Evolutionary conservation across 148 eudicot genomes (phyloP).

Genomic region (Spergularia marina): DNA sequence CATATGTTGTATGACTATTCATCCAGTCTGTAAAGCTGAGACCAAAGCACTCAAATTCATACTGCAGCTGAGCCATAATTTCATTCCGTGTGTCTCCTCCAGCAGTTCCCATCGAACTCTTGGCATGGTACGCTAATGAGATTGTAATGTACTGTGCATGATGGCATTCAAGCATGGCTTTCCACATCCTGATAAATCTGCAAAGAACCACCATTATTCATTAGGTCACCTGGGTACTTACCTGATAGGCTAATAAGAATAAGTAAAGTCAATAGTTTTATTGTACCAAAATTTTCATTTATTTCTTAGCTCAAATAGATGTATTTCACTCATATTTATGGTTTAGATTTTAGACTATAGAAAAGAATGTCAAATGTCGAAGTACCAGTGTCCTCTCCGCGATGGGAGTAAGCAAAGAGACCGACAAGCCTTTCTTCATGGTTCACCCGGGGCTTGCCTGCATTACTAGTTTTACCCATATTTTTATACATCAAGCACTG

Average conservation of each 20-base stretch:
- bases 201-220: constrained; percentile 17
- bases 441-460: too few species aligned
- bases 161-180: constrained; percentile 93
- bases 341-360: too few species aligned
- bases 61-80: constrained; percentile 60
- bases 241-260: not conserved
- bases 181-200: constrained; percentile 97
- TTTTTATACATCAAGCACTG: too few species aligned
- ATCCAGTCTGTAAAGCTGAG: constrained; percentile 85
- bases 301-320: too few species aligned
- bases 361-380: too few species aligned
- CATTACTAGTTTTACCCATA: too few species aligned
- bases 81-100: constrained; percentile 55
- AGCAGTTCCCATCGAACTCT: constrained; percentile 37
- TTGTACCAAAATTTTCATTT: too few species aligned
- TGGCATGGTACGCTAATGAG: constrained; percentile 83
- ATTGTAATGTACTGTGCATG: constrained; percentile 94
- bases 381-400: too few species aligned
- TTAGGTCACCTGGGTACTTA: not conserved
- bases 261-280: not conserved
- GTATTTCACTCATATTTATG: too few species aligned
- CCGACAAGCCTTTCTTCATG: too few species aligned
- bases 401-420: too few species aligned
- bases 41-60: constrained; percentile 90
- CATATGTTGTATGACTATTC: constrained; percentile 71